These are phyloP conservation scores for Sabuloglossum arenarium DNA, from an alignment of 495 filamentous ascomycete species.

Conservation along the genomic window DNA sequence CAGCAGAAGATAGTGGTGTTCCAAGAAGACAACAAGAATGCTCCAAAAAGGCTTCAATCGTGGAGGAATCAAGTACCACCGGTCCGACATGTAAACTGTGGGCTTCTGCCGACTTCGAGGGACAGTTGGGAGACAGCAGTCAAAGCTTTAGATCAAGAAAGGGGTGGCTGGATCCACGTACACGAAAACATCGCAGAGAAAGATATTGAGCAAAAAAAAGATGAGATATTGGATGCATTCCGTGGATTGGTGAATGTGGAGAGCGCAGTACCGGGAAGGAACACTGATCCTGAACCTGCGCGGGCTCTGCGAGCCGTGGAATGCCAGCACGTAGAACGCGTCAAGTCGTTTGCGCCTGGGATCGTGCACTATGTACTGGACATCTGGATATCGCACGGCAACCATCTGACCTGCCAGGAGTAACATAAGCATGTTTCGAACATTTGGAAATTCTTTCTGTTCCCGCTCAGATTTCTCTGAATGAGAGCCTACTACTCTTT, in stretches of 20 bases:
- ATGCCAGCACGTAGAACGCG: constrained; percentile 52
- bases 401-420: background rate
- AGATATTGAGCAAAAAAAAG: constrained; percentile 35
- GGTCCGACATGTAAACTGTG: constrained; percentile 53
- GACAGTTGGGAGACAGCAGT: constrained; percentile 46
- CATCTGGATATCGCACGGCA: constrained; percentile 26
- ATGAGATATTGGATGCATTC: constrained; percentile 21
- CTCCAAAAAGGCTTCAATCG: constrained; percentile 23
- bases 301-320: background rate
- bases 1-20: constrained; percentile 39
- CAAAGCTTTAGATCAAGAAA: constrained; percentile 25
- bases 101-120: constrained; percentile 50
- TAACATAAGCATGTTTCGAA: background rate
- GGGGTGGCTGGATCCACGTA: constrained; percentile 54
- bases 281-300: background rate
- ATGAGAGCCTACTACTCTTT: too few species aligned
- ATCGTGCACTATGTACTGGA: constrained; percentile 82
- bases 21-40: constrained; percentile 42
- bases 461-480: too few species aligned
- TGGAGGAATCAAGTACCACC: constrained; percentile 9
- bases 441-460: too few species aligned
- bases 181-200: constrained; percentile 63
- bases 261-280: background rate
- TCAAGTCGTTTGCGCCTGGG: constrained; percentile 85
- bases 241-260: constrained; percentile 12